Base-by-base conservation (phyloP, 1,284 basidiomycete species). In the Gomphus bonarii region DNA sequence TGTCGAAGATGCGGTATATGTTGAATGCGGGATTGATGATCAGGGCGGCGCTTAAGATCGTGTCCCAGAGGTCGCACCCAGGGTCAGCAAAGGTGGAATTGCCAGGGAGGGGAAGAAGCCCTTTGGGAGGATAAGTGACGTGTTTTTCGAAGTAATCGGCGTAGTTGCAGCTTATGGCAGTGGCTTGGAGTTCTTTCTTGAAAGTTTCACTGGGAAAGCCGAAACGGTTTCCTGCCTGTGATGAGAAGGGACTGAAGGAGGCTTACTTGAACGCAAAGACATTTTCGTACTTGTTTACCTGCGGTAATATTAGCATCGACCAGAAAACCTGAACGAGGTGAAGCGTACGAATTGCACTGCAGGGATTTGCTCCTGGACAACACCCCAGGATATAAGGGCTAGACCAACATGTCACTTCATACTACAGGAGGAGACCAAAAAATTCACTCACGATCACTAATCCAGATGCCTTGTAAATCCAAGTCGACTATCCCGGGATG, bases 1-100 rank as follows among this genome's bases (percentile, higher is more conserved):
- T 84, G 65, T 85, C 84, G 67, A 87, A 85, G 54, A 88, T 82
- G 35, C 82, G 75, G 66, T 89, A 89, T 8, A 86, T 75, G 64
- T 91, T 76, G 70, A 89, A 90, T 2, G 83, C 87, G 0, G 85
- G 86, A 65, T 90, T 88, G 60, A 84, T 69, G 2, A 68, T 59
- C 22, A 86, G 61, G 0, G 84, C 80, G 0, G 76, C 81, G 16
- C 79, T 66, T 63, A 84, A 81, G 50, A 87, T 82, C 42, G 72
- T 68, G 44, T 78, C 73, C 82, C 84, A 87, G 1, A 88, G 64
- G 64, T 86, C 82, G 63, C 88, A 90, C 3, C 75, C 79, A 33
- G 62, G 66, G 49, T 75, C 73, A 1, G 63, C 66, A 16, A 71
- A 67, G 0, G 69, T 70, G 0, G 76, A 77, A 30, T 68, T 73